Conservation (phyloP, 179 eudicot species). For the Monotropa hypopitys region DNA sequence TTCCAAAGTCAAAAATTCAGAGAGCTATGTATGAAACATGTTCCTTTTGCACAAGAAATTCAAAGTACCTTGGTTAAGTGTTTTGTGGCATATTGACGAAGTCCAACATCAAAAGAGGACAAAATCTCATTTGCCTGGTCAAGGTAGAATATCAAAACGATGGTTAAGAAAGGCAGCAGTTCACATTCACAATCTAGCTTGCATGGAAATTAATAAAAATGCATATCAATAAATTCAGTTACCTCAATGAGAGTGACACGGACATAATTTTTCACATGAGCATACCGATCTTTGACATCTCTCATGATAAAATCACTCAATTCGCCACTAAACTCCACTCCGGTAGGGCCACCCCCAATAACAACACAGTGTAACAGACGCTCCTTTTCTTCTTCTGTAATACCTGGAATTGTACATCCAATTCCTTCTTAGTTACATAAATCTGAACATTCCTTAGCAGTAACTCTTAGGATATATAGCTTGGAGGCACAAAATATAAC, state of each 20-base stretch:
- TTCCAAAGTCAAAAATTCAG: background rate
- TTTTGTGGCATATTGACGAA: constrained; percentile 67
- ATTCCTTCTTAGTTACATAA: background rate
- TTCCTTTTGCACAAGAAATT: background rate
- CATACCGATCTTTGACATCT: constrained; percentile 51
- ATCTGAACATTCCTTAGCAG: background rate
- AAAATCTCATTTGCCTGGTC: constrained; percentile 77
- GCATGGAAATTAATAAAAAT: background rate
- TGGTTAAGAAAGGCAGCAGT: background rate
- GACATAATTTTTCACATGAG: constrained; percentile 68
- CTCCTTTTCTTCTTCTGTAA: constrained; percentile 65
- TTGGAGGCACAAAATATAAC: no score
- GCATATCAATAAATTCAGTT: background rate
- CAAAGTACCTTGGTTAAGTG: constrained; percentile 64
- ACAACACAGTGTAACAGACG: constrained; percentile 77
- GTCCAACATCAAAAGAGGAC: constrained; percentile 82
- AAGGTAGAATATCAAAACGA: background rate
- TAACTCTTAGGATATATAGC: background rate
- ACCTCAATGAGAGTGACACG: constrained; percentile 87
- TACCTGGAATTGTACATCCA: constrained; percentile 27
- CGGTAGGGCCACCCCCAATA: constrained; percentile 95
- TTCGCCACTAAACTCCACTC: constrained; percentile 89
- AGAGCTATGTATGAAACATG: background rate
- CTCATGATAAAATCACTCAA: constrained; percentile 72
- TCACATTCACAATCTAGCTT: background rate